Conservation (phyloP, 1,139 yeast species). For the Kodamaea alishanica region DNA sequence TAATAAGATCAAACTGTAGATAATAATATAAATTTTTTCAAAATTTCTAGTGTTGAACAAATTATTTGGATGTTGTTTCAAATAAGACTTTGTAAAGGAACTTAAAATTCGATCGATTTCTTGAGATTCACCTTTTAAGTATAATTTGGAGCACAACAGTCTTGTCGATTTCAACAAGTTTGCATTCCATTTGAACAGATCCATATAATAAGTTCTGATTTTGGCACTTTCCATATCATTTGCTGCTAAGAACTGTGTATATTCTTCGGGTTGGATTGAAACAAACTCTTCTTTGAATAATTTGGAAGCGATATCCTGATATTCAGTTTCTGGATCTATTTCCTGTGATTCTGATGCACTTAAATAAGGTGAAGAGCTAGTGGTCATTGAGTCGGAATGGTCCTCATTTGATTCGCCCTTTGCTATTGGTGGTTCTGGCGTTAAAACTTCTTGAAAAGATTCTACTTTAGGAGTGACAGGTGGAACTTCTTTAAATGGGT, state of each 20-base stretch:
- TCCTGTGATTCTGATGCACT: conserved; percentile 3
- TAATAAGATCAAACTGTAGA: conserved; percentile 69
- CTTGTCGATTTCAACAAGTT: conserved; percentile 56
- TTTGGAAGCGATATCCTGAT: conserved; percentile 34
- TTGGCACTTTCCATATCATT: conserved; percentile 39
- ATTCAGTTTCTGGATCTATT: conserved; percentile 15
- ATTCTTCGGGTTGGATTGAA: conserved; percentile 45
- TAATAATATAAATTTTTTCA: conserved; percentile 66
- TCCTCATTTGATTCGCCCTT: background rate
- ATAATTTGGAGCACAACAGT: conserved; percentile 58
- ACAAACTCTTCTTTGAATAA: conserved; percentile 41
- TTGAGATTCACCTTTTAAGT: conserved; percentile 80
- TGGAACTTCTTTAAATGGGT: too few species aligned
- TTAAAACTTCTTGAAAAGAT: too few species aligned
- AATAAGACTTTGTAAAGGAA: conserved; percentile 67
- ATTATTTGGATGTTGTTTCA: conserved; percentile 46
- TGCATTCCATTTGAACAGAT: conserved; percentile 46
- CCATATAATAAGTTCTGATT: conserved; percentile 46
- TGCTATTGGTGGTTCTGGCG: background rate
- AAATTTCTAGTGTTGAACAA: conserved; percentile 50
- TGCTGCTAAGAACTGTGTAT: conserved; percentile 44
- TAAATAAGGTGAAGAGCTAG: conserved; percentile 4
- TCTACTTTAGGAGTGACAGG: too few species aligned
- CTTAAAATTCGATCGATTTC: conserved; percentile 74
- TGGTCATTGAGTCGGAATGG: conserved; percentile 6